Evolutionary conservation across 495 filamentous ascomycete genomes (phyloP).

Genomic region (Patellaria atrata): DNA sequence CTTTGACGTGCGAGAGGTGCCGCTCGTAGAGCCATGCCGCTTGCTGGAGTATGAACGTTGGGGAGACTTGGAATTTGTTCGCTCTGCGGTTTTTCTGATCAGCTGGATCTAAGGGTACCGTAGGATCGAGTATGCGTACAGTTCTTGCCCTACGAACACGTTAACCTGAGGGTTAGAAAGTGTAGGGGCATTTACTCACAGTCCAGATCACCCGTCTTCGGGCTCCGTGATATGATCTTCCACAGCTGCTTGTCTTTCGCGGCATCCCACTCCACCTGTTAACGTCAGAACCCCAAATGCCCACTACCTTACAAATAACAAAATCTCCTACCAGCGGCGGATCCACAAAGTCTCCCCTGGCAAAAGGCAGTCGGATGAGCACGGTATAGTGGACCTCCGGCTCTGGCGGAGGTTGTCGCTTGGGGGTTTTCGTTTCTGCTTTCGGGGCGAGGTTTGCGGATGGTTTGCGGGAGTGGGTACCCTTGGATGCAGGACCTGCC

Average conservation of each 20-base stretch:
- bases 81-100: conserved; percentile 32
- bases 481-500: too few relatives aligned
- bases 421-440: background rate
- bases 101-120: background rate
- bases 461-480: background rate
- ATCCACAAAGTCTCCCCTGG: conserved; percentile 75
- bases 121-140: conserved; percentile 39
- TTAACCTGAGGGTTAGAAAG: conserved; percentile 2
- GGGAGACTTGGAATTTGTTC: conserved; percentile 53
- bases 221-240: conserved; percentile 66
- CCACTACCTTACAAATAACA: conserved; percentile 1
- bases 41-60: conserved; percentile 83
- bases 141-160: conserved; percentile 50
- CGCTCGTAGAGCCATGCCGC: conserved; percentile 90
- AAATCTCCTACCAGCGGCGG: conserved; percentile 55
- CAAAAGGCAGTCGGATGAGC: conserved; percentile 77
- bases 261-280: conserved; percentile 58
- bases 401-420: background rate
- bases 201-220: conserved; percentile 61
- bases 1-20: conserved; percentile 73
- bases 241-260: conserved; percentile 79
- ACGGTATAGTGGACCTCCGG: conserved; percentile 46
- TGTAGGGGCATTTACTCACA: conserved; percentile 40
- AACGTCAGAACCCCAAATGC: conserved; percentile 10
- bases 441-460: background rate